Evolutionary conservation across 352 stramenopile genomes (phyloP), one percentile per base, ranked within the genome.

Genomic region (Phytophthora litchii): DNA sequence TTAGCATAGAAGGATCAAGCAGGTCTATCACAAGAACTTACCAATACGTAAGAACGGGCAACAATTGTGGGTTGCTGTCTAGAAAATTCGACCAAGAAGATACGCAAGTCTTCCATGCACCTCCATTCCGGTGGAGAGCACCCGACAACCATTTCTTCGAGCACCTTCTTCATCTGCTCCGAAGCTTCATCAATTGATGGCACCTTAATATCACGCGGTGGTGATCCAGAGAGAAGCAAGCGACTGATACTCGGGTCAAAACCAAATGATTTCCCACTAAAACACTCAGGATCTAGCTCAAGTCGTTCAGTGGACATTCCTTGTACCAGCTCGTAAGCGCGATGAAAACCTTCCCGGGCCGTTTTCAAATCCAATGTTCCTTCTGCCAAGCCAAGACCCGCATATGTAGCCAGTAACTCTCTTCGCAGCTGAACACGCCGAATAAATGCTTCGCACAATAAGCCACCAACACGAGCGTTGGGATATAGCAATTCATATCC

Each of bases 101-200:
- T 80, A 17, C 84, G 80, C 36, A 95, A 54, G 36, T 95, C 78
- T 64, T 95, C 83, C 82, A 95, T 93, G 41, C 64, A 79, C n/a
- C 54, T 73, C 79, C 82, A 92, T 41, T 84, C 66, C 8, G 72
- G 67, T 0, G 79, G 70, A 51, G 77, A 80, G 55, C 85, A 92
- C 3, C 73, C 80, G 4, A 72, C 52, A n/a, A 80, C 27, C 54
- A 92, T 64, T 52, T 92, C 78, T 13, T 64, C 34, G 27, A 92
- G 36, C 4, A 95, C 54, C 23, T 78, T 76, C 20, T 74, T 77
- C 49, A 81, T 85, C 29, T 82, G 71, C 1, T 51, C 50, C 6
- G 91, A 44, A 0, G 80, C 61, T 9, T 81, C 70, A 16, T 91
- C 84, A 27, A 82, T 69, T 9, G 67, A 67, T 23, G 78, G 73